Conservation (phyloP, 2,329 filamentous ascomycete genomes). For the Alternaria consortialis region DNA sequence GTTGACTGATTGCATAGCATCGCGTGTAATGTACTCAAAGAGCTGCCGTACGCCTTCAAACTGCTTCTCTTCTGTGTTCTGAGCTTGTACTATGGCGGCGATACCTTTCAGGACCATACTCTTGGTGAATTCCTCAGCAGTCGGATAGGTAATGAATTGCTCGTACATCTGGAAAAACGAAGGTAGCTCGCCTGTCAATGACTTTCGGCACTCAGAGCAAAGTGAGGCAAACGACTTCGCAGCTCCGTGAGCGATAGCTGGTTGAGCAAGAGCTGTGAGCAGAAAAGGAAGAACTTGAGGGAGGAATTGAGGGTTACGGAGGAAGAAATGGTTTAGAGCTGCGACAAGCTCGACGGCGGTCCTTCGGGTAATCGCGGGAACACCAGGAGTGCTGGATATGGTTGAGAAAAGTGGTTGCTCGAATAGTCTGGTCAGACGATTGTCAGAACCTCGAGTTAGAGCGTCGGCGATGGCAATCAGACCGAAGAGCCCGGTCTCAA, state of each 20-base stretch:
- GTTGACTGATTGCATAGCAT: slow-evolving; percentile 59
- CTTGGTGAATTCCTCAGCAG: slow-evolving; percentile 73
- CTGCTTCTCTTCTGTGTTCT: slow-evolving; percentile 66
- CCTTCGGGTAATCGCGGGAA: slow-evolving; percentile 71
- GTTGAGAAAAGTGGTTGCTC: slow-evolving; percentile 65
- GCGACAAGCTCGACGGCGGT: slow-evolving; percentile 76
- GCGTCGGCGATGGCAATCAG: slow-evolving; percentile 74
- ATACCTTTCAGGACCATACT: slow-evolving; percentile 79
- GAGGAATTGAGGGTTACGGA: slow-evolving; percentile 71
- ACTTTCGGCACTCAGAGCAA: slow-evolving; percentile 76
- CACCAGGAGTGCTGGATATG: slow-evolving; percentile 55
- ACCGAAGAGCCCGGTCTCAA: slow-evolving; percentile 67
- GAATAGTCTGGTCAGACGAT: slow-evolving; percentile 69
- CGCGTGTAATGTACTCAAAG: slow-evolving; percentile 68
- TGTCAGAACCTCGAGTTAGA: slow-evolving; percentile 67
- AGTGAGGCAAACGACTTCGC: slow-evolving; percentile 78
- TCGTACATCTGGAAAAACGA: slow-evolving; percentile 77
- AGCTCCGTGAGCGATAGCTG: slow-evolving; percentile 70
- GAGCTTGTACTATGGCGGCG: slow-evolving; percentile 77
- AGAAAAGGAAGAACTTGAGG: slow-evolving; percentile 77
- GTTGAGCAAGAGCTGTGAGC: slow-evolving; percentile 72
- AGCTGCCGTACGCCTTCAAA: slow-evolving; percentile 65
- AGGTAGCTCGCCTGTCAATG: slow-evolving; percentile 71
- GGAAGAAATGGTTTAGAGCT: slow-evolving; percentile 79
- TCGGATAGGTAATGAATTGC: slow-evolving; percentile 66